Evolutionary conservation across 2,329 filamentous ascomycete genomes (phyloP).

Genomic region (Pyricularia grisea): DNA sequence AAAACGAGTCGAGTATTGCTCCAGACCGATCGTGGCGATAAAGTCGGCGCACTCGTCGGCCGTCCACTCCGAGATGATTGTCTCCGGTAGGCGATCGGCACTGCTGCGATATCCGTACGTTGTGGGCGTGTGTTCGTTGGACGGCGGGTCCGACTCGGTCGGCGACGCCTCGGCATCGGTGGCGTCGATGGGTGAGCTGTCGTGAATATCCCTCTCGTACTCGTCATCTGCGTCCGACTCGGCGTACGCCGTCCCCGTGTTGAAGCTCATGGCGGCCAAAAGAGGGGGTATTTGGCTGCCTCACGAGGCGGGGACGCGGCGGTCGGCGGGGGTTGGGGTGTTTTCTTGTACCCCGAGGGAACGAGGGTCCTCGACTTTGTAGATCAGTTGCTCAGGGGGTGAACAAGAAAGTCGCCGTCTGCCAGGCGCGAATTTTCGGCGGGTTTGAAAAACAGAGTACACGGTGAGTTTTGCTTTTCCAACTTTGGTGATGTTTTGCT

Average conservation of each 20-base stretch:
- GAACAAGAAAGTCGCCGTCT: neutral
- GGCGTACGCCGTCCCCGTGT: conserved; percentile 60
- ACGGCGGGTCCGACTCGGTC: conserved; percentile 63
- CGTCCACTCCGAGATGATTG: conserved; percentile 71
- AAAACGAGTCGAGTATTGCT: conserved; percentile 75
- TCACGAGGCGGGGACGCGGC: neutral
- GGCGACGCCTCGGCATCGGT: conserved; percentile 60
- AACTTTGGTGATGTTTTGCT: neutral
- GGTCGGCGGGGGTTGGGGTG: neutral
- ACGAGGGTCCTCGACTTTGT: neutral
- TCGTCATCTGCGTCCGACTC: conserved; percentile 78
- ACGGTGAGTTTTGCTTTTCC: neutral
- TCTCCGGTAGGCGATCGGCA: conserved; percentile 60
- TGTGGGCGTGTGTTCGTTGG: conserved; percentile 68
- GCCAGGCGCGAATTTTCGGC: neutral
- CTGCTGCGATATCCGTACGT: conserved; percentile 61
- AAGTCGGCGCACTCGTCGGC: conserved; percentile 88
- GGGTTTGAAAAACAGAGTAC: neutral
- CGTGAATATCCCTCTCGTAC: conserved; percentile 64
- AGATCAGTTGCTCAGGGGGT: neutral
- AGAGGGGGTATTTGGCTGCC: no score
- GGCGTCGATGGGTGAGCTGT: conserved; percentile 55
- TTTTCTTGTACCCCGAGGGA: neutral
- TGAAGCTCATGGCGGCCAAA: conserved; percentile 45
- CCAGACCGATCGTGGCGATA: conserved; percentile 66